These are phyloP conservation scores for Fusarium odoratissimum DNA, from an alignment of 2,329 filamentous ascomycete species.

Conservation along the genomic window DNA sequence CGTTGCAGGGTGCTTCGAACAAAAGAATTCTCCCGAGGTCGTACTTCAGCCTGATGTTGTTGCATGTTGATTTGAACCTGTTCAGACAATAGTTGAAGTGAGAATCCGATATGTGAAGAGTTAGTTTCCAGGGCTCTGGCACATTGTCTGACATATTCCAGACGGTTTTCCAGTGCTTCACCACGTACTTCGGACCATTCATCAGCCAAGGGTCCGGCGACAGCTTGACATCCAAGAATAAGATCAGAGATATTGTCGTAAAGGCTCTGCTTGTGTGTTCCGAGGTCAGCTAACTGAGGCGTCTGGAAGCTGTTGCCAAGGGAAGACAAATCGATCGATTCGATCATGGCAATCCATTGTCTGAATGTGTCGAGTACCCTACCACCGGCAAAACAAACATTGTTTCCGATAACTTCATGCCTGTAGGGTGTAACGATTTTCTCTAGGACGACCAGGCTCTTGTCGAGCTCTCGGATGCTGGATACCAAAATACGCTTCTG, in stretches of 20 bases:
- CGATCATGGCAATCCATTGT: slow-evolving; percentile 88
- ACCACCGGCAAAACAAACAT: slow-evolving; percentile 80
- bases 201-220: slow-evolving; percentile 91
- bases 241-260: slow-evolving; percentile 96
- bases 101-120: slow-evolving; percentile 87
- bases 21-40: slow-evolving; percentile 58
- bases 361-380: slow-evolving; percentile 90
- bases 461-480: slow-evolving; percentile 87
- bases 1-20: slow-evolving; percentile 66
- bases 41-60: slow-evolving; percentile 54
- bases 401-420: slow-evolving; percentile 84
- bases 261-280: slow-evolving; percentile 88
- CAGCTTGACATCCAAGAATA: slow-evolving; percentile 85
- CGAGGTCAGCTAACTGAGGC: slow-evolving; percentile 87
- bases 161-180: slow-evolving; percentile 86
- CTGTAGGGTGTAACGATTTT: slow-evolving; percentile 83
- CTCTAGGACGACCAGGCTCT: slow-evolving; percentile 80
- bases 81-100: slow-evolving; percentile 87
- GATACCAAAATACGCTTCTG: slow-evolving; percentile 86
- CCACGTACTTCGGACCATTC: slow-evolving; percentile 96
- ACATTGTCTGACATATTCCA: slow-evolving; percentile 82
- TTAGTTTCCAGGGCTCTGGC: slow-evolving; percentile 86
- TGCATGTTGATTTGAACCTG: slow-evolving; percentile 72
- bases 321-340: slow-evolving; percentile 89
- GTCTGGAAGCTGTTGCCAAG: slow-evolving; percentile 83